Evolutionary conservation across 768 basidiomycete genomes (phyloP).

Genomic region (Lactarius akahatsu): DNA sequence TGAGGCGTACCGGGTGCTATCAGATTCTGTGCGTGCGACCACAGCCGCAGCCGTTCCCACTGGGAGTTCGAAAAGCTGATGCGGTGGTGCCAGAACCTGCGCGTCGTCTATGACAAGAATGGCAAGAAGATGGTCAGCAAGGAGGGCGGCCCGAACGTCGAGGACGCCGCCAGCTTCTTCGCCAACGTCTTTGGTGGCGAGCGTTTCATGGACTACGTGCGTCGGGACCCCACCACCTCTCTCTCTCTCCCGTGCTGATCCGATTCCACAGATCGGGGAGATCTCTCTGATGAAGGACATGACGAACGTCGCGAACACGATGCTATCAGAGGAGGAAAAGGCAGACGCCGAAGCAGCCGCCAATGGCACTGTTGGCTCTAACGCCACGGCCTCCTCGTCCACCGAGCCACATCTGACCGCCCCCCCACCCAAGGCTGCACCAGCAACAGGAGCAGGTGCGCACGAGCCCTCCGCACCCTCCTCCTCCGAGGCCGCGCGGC

Average conservation of each 20-base stretch:
- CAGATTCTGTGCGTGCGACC: slow-evolving; percentile 59
- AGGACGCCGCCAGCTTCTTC: slow-evolving; percentile 94
- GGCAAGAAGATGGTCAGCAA: slow-evolving; percentile 88
- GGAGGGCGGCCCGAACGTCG: slow-evolving; percentile 75
- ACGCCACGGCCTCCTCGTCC: slow-evolving; percentile 23
- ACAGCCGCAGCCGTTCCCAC: background rate
- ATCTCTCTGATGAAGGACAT: slow-evolving; percentile 95
- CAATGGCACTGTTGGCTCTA: slow-evolving; percentile 29
- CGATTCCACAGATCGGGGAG: slow-evolving; percentile 77
- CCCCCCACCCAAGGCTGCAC: slow-evolving; percentile 8
- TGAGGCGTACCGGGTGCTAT: slow-evolving; percentile 93
- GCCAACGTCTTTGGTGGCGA: slow-evolving; percentile 96
- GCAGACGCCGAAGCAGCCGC: slow-evolving; percentile 51
- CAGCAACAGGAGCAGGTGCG: background rate
- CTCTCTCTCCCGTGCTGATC: slow-evolving; percentile 7
- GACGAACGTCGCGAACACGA: slow-evolving; percentile 78
- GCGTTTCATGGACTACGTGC: slow-evolving; percentile 82
- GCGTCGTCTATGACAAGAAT: slow-evolving; percentile 92
- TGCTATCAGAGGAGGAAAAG: slow-evolving; percentile 92
- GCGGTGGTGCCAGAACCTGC: slow-evolving; percentile 55
- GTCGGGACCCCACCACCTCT: slow-evolving; percentile 33
- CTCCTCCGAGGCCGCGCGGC: slow-evolving; percentile 2
- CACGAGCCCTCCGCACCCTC: slow-evolving; percentile 2
- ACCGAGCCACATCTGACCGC: slow-evolving; percentile 5
- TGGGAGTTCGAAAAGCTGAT: slow-evolving; percentile 6